These are phyloP conservation scores for Phalaenopsis hybrid DNA, from an alignment of 116 monocot species.

Conservation along the genomic window DNA sequence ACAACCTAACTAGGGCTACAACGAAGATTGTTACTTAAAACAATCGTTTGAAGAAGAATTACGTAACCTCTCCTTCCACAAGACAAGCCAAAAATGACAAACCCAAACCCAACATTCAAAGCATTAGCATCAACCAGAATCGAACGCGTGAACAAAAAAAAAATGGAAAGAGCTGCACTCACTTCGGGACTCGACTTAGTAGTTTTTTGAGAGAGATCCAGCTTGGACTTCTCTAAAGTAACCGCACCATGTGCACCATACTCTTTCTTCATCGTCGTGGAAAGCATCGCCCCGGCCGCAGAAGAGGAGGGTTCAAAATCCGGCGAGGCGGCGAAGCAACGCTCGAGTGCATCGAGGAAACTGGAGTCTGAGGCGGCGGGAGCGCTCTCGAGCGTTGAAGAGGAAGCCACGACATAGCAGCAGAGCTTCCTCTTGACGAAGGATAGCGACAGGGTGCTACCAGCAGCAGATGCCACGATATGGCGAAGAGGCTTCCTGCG, in stretches of 20 bases:
- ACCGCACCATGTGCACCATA: constrained; percentile 64
- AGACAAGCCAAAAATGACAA: not conserved
- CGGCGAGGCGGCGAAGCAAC: constrained; percentile 36
- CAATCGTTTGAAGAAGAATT: not conserved
- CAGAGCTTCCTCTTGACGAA: not conserved
- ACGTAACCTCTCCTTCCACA: not conserved
- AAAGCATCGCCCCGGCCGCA: not conserved
- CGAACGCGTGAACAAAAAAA: not conserved
- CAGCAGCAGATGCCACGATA: not conserved
- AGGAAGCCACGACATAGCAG: constrained; percentile 12
- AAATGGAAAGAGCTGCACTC: not conserved
- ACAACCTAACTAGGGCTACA: too few relatives aligned
- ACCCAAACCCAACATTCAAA: not conserved
- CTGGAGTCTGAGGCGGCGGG: constrained; percentile 10
- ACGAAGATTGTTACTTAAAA: too few relatives aligned
- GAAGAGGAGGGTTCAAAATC: constrained; percentile 9
- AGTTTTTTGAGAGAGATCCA: constrained; percentile 59
- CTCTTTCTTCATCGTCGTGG: constrained; percentile 61
- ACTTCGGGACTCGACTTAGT: constrained; percentile 71
- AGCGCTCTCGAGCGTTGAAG: constrained; percentile 10
- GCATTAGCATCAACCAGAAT: not conserved
- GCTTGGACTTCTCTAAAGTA: constrained; percentile 82
- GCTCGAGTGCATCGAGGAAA: constrained; percentile 37
- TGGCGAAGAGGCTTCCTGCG: not conserved
- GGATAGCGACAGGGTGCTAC: not conserved